These are phyloP conservation scores for Rossbeevera mucosa DNA, from an alignment of 768 basidiomycete species.

Conservation along the genomic window DNA sequence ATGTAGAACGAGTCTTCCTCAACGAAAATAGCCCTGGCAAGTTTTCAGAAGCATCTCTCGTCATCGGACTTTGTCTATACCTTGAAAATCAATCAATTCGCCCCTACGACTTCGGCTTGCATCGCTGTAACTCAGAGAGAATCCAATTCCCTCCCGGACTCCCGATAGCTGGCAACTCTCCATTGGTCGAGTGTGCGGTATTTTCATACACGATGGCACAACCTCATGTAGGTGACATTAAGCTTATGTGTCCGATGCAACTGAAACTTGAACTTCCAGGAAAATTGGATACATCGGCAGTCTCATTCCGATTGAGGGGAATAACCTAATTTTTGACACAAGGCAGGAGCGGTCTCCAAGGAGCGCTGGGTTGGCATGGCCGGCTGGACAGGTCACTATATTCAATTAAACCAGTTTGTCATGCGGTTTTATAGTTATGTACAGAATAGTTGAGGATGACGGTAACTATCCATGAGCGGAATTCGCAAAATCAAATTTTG, in stretches of 20 bases:
- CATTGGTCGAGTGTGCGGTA: constrained; percentile 2
- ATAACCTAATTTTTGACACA: background rate
- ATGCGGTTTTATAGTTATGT: too few species aligned
- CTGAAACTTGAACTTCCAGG: background rate
- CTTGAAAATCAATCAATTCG: background rate
- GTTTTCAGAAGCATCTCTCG: background rate
- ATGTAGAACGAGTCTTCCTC: background rate
- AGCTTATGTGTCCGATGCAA: background rate
- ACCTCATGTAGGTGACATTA: background rate
- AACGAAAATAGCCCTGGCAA: background rate
- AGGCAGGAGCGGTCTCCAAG: background rate
- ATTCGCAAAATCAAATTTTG: too few species aligned
- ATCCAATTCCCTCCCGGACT: background rate
- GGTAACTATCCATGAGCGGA: too few species aligned
- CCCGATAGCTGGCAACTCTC: background rate
- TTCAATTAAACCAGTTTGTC: background rate
- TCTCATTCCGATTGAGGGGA: constrained; percentile 3
- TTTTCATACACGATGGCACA: background rate
- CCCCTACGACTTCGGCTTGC: background rate
- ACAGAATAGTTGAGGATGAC: too few species aligned
- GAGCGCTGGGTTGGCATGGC: background rate
- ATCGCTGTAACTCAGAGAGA: background rate
- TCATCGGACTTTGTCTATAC: background rate
- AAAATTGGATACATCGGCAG: background rate
- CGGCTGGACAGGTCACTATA: background rate